phyloP scores from a whole-genome alignment of 192 early-diverging fungal species.

The Coemansia reversa region DNA sequence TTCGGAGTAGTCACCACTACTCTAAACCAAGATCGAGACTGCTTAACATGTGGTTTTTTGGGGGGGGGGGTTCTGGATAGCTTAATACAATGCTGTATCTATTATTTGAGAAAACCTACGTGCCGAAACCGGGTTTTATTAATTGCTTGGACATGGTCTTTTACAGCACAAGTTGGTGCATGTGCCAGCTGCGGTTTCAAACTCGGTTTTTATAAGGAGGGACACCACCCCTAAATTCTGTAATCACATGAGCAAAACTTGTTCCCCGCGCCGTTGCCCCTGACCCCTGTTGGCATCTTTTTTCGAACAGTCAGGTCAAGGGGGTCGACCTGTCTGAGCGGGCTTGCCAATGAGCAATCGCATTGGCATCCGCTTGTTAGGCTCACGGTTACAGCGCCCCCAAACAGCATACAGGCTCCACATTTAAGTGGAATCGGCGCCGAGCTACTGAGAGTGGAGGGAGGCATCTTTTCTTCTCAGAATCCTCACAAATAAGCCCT shows the following conservation, averaged over 20 bases:
- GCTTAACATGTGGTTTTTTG: too few relatives aligned
- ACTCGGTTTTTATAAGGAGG: neutral
- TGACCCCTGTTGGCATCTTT: neutral
- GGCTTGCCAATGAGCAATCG: too few relatives aligned
- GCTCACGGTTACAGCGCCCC: neutral
- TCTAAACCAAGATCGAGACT: too few relatives aligned
- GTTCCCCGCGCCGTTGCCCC: neutral
- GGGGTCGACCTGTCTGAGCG: too few relatives aligned
- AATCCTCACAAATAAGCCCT: slow-evolving; percentile 1
- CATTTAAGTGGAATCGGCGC: neutral
- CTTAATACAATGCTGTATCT: too few relatives aligned
- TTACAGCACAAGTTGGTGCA: neutral
- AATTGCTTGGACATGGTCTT: neutral
- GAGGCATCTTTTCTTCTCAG: too few relatives aligned
- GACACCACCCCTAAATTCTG: neutral
- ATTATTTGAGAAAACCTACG: neutral
- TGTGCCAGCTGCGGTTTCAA: neutral
- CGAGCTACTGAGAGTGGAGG: too few relatives aligned
- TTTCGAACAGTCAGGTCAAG: too few relatives aligned
- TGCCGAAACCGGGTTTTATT: neutral
- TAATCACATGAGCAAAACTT: neutral
- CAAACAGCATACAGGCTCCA: neutral
- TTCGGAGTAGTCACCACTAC: too few relatives aligned
- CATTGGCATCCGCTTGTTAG: too few relatives aligned
- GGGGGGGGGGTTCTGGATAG: too few relatives aligned